Percentiles rank a stretch among this genome's conserved stretches.
Conservation (phyloP, 2,329 filamentous ascomycete species). For the Diaporthe vaccinii region DNA sequence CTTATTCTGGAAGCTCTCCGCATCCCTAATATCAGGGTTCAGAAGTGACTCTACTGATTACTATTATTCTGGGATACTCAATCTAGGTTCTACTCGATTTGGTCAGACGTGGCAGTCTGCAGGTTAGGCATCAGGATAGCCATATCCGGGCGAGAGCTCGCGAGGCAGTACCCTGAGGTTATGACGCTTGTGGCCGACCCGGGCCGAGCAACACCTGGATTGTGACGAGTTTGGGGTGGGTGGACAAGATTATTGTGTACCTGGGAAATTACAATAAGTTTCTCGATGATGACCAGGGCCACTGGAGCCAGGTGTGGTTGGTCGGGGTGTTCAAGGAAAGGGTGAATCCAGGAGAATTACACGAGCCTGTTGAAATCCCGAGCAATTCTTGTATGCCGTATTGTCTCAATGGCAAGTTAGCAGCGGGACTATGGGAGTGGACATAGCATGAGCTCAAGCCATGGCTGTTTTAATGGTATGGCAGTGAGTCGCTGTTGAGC, state of each 20-base stretch:
- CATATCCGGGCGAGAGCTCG: conserved; percentile 47
- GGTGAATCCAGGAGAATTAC: conserved; percentile 49
- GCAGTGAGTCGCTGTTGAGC: not conserved
- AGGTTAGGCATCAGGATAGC: too few relatives aligned
- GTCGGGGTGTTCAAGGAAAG: conserved; percentile 54
- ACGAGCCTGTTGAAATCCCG: conserved; percentile 52
- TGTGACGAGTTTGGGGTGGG: conserved; percentile 21
- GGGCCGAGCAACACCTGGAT: conserved; percentile 45
- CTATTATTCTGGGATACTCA: too few relatives aligned
- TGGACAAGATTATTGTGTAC: conserved; percentile 40
- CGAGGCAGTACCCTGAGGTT: conserved; percentile 45
- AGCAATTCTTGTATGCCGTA: conserved; percentile 40
- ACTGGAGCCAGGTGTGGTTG: conserved; percentile 53
- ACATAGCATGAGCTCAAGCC: conserved; percentile 49
- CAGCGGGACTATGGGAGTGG: conserved; percentile 52
- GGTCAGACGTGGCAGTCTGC: too few relatives aligned
- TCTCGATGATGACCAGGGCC: conserved; percentile 38
- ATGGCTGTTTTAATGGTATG: conserved; percentile 41
- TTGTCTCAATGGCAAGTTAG: conserved; percentile 47
- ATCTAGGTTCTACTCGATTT: too few relatives aligned
- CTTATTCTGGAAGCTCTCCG: too few relatives aligned
- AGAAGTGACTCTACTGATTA: too few relatives aligned
- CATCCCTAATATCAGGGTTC: too few relatives aligned
- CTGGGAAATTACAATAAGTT: conserved; percentile 41
- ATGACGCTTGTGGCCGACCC: conserved; percentile 48